A percentile compares a stretch with the other conserved stretches of the same genome.
Evolutionary conservation across 495 filamentous ascomycete genomes (phyloP).

Genomic region (Amphirosellinia nigrospora): DNA sequence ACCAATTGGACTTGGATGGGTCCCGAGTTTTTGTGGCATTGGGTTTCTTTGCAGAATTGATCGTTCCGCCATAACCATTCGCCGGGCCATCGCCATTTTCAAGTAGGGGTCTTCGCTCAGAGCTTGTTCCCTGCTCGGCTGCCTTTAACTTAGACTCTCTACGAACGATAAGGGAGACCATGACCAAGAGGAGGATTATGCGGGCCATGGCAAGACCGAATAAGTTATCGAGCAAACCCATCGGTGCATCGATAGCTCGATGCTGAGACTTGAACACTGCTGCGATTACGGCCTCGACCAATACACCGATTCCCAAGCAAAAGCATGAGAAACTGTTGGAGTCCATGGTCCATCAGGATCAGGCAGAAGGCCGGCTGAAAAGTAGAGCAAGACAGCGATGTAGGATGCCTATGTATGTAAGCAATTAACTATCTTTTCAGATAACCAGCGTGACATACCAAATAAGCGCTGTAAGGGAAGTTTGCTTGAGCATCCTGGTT

Average conservation of each 20-base stretch:
- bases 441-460: slow-evolving; percentile 24
- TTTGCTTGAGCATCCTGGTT: slow-evolving; percentile 28
- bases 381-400: slow-evolving; percentile 39
- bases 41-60: slow-evolving; percentile 37
- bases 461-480: slow-evolving; percentile 43
- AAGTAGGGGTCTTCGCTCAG: slow-evolving; percentile 39
- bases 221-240: slow-evolving; percentile 29
- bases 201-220: slow-evolving; percentile 36
- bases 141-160: slow-evolving; percentile 34
- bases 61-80: slow-evolving; percentile 22
- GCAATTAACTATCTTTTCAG: neutral
- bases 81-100: slow-evolving; percentile 36
- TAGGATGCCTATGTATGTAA: slow-evolving; percentile 30
- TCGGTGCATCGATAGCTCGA: slow-evolving; percentile 32
- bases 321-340: slow-evolving; percentile 35
- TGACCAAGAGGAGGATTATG: slow-evolving; percentile 36
- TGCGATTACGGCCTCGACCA: slow-evolving; percentile 38
- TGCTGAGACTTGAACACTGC: slow-evolving; percentile 34
- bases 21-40: slow-evolving; percentile 42
- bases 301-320: slow-evolving; percentile 37
- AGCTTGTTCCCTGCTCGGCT: slow-evolving; percentile 21
- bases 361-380: slow-evolving; percentile 41
- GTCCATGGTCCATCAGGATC: slow-evolving; percentile 45
- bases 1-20: slow-evolving; percentile 53
- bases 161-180: slow-evolving; percentile 37